Evolutionary conservation across 1,284 basidiomycete genomes (phyloP), one percentile per base, ranked within the genome.

Genomic region (Amylostereum areolatum): DNA sequence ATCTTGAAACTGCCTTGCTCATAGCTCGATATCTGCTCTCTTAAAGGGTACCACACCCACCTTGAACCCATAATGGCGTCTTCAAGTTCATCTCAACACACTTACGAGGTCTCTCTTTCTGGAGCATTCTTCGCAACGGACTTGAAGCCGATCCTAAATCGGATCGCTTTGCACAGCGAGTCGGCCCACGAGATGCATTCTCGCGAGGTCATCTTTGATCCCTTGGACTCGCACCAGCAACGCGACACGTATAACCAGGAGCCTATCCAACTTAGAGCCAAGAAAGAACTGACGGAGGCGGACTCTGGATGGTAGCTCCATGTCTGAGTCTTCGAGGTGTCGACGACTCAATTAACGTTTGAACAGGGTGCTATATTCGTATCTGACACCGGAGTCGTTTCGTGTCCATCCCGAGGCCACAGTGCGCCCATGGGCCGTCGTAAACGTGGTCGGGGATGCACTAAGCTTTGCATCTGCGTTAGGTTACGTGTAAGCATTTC

Each of bases 381-480:
- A 85, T 62, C 67, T 89, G 47, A 89, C 87, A 60, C 85, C 88
- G 42, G 87, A 90, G 63, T 83, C 82, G 37, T 78, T 79, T 11
- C 77, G 87, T 34, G 80, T 83, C 12, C 83, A 90, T 57, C 85
- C 88, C 18, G 86, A 89, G 61, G 85, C 87, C 2, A 90, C 87
- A 2, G 87, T 90, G 45, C 74, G 87, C 47, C 86, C 87, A 9
- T 89, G 87, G 83, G 83, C 86, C 10, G 83, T 78, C 34, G 82
- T 81, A 52, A 78, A 87, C 56, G 83, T 90, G 11, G 70, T 79
- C 25, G 88, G 87, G 3, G 86, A 90, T 61, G 85, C 85, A 10
- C 65, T 88, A 37, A 81, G 81, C 59, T 88, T 89, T 61, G 85
- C 86, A 11, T 82, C 80, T 49, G 84, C 84, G 3, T 66, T 90